These are phyloP conservation scores for Cyathus striatus DNA, from an alignment of 768 basidiomycete genomes.

Conservation along the genomic window DNA sequence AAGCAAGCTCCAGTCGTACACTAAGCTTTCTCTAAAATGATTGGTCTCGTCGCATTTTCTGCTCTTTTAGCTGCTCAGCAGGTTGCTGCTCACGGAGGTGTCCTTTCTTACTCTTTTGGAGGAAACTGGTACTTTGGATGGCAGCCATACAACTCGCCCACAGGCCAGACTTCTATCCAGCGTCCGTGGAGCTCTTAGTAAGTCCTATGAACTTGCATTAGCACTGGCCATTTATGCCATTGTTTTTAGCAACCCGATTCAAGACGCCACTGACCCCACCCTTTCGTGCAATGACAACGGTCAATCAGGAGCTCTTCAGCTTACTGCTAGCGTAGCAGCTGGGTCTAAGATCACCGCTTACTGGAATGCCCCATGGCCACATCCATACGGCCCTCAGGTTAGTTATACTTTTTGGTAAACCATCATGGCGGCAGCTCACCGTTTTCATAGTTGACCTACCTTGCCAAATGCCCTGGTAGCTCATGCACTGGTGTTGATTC, in stretches of 20 bases:
- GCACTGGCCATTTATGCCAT: not conserved
- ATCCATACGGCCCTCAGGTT: conserved; percentile 39
- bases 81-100: conserved; percentile 38
- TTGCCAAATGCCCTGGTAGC: conserved; percentile 39
- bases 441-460: conserved; percentile 30
- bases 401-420: not conserved
- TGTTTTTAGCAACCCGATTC: conserved; percentile 32
- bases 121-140: conserved; percentile 38
- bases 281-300: conserved; percentile 43
- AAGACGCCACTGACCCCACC: conserved; percentile 27
- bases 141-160: conserved; percentile 35
- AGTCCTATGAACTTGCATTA: conserved; percentile 4
- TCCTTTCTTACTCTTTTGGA: conserved; percentile 32
- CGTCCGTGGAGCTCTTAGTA: conserved; percentile 41
- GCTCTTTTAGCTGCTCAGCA: conserved; percentile 14
- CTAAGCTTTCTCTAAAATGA: not conserved
- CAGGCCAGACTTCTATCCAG: conserved; percentile 37
- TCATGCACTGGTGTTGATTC: conserved; percentile 36
- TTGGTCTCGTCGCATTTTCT: not conserved
- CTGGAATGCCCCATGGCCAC: conserved; percentile 41
- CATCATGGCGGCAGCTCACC: not conserved
- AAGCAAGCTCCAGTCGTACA: too few species aligned
- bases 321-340: conserved; percentile 35
- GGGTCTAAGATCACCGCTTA: conserved; percentile 36
- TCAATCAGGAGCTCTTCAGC: conserved; percentile 28